phyloP scores from a whole-genome alignment of 2,329 filamentous ascomycete species.

The Hypoxylon sp. region DNA sequence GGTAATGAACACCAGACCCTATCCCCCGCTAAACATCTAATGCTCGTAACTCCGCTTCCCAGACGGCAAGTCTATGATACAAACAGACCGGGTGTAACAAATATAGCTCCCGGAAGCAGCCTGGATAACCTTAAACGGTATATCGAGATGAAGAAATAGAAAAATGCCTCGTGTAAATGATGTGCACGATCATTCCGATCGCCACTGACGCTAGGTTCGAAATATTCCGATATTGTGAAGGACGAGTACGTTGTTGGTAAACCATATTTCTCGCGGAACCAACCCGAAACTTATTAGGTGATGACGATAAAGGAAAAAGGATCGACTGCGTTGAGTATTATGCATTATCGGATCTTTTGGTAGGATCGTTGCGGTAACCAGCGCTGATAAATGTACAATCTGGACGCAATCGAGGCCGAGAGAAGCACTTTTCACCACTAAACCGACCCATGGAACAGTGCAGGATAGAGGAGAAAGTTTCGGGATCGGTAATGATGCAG shows the following conservation, averaged over 20 bases:
- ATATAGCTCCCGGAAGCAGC: slow-evolving; percentile 23
- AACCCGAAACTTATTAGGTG: slow-evolving; percentile 11
- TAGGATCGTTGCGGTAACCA: slow-evolving; percentile 33
- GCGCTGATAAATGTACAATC: slow-evolving; percentile 38
- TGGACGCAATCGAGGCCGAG: slow-evolving; percentile 13
- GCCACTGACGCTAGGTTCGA: slow-evolving; percentile 21
- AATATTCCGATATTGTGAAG: slow-evolving; percentile 6
- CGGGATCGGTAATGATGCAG: slow-evolving; percentile 14
- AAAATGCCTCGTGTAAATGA: slow-evolving; percentile 39
- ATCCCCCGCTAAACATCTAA: slow-evolving; percentile 42
- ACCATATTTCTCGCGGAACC: slow-evolving; percentile 2
- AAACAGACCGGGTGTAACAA: slow-evolving; percentile 39
- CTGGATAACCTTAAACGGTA: slow-evolving; percentile 31
- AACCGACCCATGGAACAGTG: background rate
- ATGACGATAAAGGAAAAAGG: slow-evolving; percentile 23
- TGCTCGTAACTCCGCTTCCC: slow-evolving; percentile 50
- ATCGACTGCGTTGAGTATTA: slow-evolving; percentile 43
- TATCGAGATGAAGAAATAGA: slow-evolving; percentile 31
- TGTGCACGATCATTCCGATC: slow-evolving; percentile 8
- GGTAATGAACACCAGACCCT: slow-evolving; percentile 26
- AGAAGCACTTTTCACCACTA: background rate
- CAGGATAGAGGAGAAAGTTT: slow-evolving; percentile 4
- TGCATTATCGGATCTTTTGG: slow-evolving; percentile 39
- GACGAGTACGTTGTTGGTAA: slow-evolving; percentile 19
- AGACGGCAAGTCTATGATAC: slow-evolving; percentile 51